Percentiles rank a stretch among this genome's conserved stretches.
These are phyloP conservation scores for Boletus smithii DNA, from an alignment of 1,284 basidiomycete species.

Conservation along the genomic window DNA sequence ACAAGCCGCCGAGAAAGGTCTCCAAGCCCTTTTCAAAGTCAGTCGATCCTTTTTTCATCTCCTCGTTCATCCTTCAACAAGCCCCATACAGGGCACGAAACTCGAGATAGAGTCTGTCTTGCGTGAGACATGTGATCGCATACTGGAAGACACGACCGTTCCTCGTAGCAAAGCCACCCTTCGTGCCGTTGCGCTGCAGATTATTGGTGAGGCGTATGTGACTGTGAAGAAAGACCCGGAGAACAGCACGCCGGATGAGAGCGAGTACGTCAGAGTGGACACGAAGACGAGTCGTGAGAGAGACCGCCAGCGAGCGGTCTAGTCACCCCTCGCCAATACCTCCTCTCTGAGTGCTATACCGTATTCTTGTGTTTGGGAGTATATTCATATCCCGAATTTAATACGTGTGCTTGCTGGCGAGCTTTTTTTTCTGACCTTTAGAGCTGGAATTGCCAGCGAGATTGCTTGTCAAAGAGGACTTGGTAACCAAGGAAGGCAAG, in stretches of 20 bases:
- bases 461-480: too few relatives aligned
- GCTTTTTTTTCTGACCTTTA: neutral
- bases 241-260: constrained; percentile 46
- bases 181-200: constrained; percentile 78
- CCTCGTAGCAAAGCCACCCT: constrained; percentile 63
- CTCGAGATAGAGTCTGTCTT: constrained; percentile 93
- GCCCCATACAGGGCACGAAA: constrained; percentile 71
- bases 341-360: too few relatives aligned
- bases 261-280: constrained; percentile 83
- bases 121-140: constrained; percentile 88
- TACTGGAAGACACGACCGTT: constrained; percentile 62
- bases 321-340: neutral
- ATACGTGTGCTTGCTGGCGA: constrained; percentile 1
- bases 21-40: constrained; percentile 90
- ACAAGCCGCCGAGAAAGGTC: constrained; percentile 93
- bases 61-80: neutral
- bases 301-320: constrained; percentile 30
- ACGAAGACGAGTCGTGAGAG: constrained; percentile 59
- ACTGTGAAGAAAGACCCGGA: constrained; percentile 66
- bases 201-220: constrained; percentile 77
- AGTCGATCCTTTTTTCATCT: neutral
- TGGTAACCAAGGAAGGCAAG: too few relatives aligned
- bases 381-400: constrained; percentile 8
- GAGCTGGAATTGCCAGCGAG: neutral
- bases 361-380: too few relatives aligned